phyloP scores from a whole-genome alignment of 768 basidiomycete species.

The Xanthoconium purpureum region DNA sequence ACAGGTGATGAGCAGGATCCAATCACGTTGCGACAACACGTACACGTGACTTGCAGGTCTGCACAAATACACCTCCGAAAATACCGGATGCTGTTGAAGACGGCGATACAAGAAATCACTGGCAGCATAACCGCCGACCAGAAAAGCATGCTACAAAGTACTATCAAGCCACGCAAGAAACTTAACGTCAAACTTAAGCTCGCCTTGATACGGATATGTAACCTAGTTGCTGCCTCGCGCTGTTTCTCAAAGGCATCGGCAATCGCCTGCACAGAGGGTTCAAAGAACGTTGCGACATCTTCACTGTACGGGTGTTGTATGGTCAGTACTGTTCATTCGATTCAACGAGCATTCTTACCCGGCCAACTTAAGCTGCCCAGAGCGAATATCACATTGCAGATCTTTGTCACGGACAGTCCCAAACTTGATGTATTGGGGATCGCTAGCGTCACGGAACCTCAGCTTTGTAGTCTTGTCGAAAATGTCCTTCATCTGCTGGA shows the following conservation, averaged over 20 bases:
- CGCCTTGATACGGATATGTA: conserved; percentile 28
- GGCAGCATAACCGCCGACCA: conserved; percentile 52
- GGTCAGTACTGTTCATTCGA: neutral
- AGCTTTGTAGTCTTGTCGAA: conserved; percentile 39
- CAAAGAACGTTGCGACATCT: conserved; percentile 40
- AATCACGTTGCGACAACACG: conserved; percentile 5
- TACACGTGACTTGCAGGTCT: conserved; percentile 51
- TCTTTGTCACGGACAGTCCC: conserved; percentile 37
- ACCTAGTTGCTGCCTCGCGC: conserved; percentile 11
- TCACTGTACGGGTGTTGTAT: conserved; percentile 16
- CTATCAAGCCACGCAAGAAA: neutral
- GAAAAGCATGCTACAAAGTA: conserved; percentile 34
- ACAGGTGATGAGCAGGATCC: neutral
- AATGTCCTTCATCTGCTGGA: conserved; percentile 30
- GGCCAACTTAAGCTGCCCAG: conserved; percentile 36
- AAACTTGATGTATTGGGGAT: conserved; percentile 39
- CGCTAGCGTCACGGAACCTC: conserved; percentile 36
- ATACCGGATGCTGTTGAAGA: conserved; percentile 37
- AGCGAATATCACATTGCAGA: conserved; percentile 30
- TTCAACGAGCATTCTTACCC: conserved; percentile 28
- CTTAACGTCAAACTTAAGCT: no score
- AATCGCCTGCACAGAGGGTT: conserved; percentile 39
- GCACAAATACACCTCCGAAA: conserved; percentile 38
- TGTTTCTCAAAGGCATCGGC: conserved; percentile 34
- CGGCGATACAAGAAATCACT: conserved; percentile 44